Percentiles rank a stretch among this genome's conserved stretches.
Conservation (phyloP, 139 green algal species). For the Haematococcus lacustris region DNA sequence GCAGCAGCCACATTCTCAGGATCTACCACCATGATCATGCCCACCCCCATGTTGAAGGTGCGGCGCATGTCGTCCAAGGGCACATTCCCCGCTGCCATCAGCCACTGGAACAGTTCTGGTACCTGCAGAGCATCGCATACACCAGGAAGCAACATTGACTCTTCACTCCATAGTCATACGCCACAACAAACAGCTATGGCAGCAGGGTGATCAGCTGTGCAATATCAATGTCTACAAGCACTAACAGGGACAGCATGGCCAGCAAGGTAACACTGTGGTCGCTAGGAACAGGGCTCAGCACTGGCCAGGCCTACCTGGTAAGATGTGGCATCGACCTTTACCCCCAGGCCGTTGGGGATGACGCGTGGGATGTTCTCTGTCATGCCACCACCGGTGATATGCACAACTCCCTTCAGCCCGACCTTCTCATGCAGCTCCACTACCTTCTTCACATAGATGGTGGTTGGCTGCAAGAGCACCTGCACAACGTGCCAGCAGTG, state of each 20-base stretch:
- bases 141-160: not conserved
- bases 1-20: conserved; percentile 35
- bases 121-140: conserved; percentile 11
- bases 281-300: not conserved
- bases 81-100: conserved; percentile 57
- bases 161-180: not conserved
- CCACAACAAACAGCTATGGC: too few relatives aligned
- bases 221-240: not conserved
- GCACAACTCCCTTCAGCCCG: conserved; percentile 60
- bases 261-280: not conserved
- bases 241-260: not conserved
- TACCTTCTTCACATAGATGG: conserved; percentile 54
- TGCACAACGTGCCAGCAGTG: too few relatives aligned
- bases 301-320: conserved; percentile 43
- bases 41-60: conserved; percentile 98
- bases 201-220: not conserved
- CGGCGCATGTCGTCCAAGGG: conserved; percentile 83
- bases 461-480: conserved; percentile 48
- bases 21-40: conserved; percentile 80
- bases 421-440: conserved; percentile 41
- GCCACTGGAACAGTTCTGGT: conserved; percentile 48
- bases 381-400: conserved; percentile 97
- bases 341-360: conserved; percentile 74
- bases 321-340: conserved; percentile 40
- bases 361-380: conserved; percentile 93